A percentile compares a stretch with the other conserved stretches of the same genome.
phyloP scores from a whole-genome alignment of 345 rosid genomes.

The Citrus mangshanensis region DNA sequence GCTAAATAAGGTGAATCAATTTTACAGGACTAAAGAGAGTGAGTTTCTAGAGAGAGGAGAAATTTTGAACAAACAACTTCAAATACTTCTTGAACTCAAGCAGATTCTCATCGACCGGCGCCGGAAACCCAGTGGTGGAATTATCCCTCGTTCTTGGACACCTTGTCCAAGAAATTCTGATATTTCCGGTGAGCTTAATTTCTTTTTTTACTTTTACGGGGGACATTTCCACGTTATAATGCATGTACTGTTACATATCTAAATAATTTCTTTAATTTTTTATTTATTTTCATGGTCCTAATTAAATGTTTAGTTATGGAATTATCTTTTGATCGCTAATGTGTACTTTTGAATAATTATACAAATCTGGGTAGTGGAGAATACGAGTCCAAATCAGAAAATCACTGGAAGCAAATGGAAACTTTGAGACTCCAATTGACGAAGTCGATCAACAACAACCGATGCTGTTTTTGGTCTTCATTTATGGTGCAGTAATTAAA shows the following conservation, averaged over 20 bases:
- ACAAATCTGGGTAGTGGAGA: not conserved
- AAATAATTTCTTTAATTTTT: too few relatives aligned
- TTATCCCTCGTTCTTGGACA: slow-evolving; percentile 37
- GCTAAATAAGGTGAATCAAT: slow-evolving; percentile 81
- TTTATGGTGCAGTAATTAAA: not conserved
- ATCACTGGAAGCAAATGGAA: not conserved
- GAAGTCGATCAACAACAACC: not conserved
- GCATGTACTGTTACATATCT: too few relatives aligned
- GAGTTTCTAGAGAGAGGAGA: slow-evolving; percentile 87
- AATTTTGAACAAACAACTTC: slow-evolving; percentile 63
- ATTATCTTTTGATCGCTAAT: not conserved
- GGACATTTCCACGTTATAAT: too few relatives aligned
- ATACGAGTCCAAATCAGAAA: not conserved
- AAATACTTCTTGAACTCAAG: slow-evolving; percentile 61
- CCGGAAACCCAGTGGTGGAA: slow-evolving; percentile 31
- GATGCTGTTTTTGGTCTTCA: not conserved
- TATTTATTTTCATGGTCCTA: not conserved
- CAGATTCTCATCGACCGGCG: slow-evolving; percentile 50
- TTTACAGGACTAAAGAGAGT: slow-evolving; percentile 64
- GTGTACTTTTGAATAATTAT: not conserved
- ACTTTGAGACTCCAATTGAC: slow-evolving; percentile 3
- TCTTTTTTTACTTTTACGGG: too few relatives aligned
- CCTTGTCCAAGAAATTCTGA: slow-evolving; percentile 53
- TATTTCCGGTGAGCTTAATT: slow-evolving; percentile 50
- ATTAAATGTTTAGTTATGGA: not conserved